Percentiles rank a stretch among this genome's conserved stretches.
Evolutionary conservation across 1,284 basidiomycete species (phyloP).

Genomic region (Cryptococcus depauperatus): DNA sequence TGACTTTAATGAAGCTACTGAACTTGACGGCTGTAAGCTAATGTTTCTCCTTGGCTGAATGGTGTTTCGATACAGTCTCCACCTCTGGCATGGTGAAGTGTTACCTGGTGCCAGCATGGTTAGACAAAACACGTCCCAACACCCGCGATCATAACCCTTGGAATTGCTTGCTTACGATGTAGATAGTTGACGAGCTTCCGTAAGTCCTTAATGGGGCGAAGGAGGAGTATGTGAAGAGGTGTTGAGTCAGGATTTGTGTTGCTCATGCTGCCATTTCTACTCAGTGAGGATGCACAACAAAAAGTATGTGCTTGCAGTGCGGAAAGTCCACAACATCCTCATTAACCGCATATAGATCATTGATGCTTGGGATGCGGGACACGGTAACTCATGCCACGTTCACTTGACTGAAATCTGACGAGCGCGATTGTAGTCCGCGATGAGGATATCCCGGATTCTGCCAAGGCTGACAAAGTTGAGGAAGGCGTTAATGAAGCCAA

Average conservation of each 20-base stretch:
- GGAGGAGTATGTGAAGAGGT: background rate
- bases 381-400: conserved; percentile 32
- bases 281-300: conserved; percentile 46
- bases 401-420: background rate
- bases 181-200: conserved; percentile 36
- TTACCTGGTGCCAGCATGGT: no score
- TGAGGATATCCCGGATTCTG: conserved; percentile 66
- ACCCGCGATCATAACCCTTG: background rate
- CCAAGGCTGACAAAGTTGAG: conserved; percentile 41
- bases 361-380: conserved; percentile 62
- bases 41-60: no score
- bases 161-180: conserved; percentile 2
- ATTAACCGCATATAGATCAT: conserved; percentile 44
- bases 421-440: conserved; percentile 32
- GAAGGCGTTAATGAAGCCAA: conserved; percentile 7
- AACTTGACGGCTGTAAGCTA: conserved; percentile 41
- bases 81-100: no score
- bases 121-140: no score
- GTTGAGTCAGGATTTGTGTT: background rate
- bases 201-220: conserved; percentile 8
- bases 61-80: no score
- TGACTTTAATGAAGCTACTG: conserved; percentile 53
- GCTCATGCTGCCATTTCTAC: background rate
- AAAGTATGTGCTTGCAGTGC: conserved; percentile 35
- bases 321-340: background rate